Evolutionary conservation across 2,329 filamentous ascomycete species (phyloP).

Genomic region (Verticillium tricorpus): DNA sequence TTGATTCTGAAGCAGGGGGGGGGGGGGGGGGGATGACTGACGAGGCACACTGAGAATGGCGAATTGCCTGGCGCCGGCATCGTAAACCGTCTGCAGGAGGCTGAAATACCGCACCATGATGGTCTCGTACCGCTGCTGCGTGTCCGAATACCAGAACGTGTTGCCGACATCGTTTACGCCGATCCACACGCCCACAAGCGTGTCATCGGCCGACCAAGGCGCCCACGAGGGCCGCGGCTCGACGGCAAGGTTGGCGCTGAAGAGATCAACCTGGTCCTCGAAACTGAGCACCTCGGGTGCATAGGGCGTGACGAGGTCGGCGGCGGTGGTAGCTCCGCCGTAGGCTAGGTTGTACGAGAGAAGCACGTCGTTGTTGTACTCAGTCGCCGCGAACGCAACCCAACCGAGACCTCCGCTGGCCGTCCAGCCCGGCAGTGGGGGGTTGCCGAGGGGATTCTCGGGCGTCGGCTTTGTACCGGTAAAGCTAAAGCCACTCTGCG

Average conservation of each 20-base stretch:
- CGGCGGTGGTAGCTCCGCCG: constrained; percentile 46
- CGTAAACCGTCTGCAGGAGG: constrained; percentile 36
- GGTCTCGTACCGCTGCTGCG: constrained; percentile 21
- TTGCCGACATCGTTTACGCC: constrained; percentile 54
- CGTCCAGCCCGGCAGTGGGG: constrained; percentile 44
- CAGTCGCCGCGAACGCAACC: constrained; percentile 38
- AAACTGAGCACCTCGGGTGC: constrained; percentile 41
- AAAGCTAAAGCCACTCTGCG: constrained; percentile 52
- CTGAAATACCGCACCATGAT: constrained; percentile 40
- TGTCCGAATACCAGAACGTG: constrained; percentile 30
- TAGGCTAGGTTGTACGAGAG: constrained; percentile 46
- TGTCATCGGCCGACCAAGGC: constrained; percentile 36
- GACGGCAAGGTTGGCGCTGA: constrained; percentile 23
- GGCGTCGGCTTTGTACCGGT: constrained; percentile 42
- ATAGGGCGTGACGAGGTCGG: constrained; percentile 43
- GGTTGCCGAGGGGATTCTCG: constrained; percentile 57
- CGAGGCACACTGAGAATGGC: constrained; percentile 42
- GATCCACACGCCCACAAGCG: constrained; percentile 47
- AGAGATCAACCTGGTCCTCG: constrained; percentile 45
- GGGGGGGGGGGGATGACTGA: constrained; percentile 12
- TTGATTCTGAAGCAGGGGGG: not conserved
- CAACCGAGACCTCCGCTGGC: constrained; percentile 42
- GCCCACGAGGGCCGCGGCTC: constrained; percentile 21
- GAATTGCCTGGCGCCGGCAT: constrained; percentile 41
- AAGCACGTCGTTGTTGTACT: constrained; percentile 35